phyloP scores from a whole-genome alignment of 108 stramenopile genomes.

The Nitzschia inconspicua region DNA sequence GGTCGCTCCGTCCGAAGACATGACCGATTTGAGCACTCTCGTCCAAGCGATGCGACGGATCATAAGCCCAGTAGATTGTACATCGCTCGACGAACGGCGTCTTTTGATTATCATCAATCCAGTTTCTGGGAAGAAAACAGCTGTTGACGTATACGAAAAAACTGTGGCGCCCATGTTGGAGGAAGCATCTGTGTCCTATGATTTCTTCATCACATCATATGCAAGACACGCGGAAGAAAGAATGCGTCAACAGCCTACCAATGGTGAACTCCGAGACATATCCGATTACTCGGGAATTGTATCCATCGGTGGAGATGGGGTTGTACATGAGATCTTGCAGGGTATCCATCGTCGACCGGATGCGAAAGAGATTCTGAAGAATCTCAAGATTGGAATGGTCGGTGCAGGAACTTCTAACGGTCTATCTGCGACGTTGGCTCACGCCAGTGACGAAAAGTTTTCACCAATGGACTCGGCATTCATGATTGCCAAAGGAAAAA shows the following conservation, averaged over 20 bases:
- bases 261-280: constrained; percentile 40
- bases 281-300: constrained; percentile 64
- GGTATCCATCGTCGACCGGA: constrained; percentile 57
- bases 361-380: constrained; percentile 29
- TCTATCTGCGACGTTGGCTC: constrained; percentile 60
- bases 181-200: constrained; percentile 62
- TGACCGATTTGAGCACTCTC: constrained; percentile 39
- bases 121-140: constrained; percentile 58
- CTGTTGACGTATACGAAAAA: constrained; percentile 31
- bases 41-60: constrained; percentile 48
- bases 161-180: constrained; percentile 70
- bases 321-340: constrained; percentile 76
- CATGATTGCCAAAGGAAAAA: constrained; percentile 66
- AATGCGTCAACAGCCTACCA: constrained; percentile 36
- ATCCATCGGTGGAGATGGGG: constrained; percentile 85
- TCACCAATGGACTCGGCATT: constrained; percentile 61
- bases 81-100: constrained; percentile 1
- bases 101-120: constrained; percentile 74
- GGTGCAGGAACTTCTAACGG: constrained; percentile 87
- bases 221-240: constrained; percentile 66
- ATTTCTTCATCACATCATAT: constrained; percentile 43
- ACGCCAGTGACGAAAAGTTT: constrained; percentile 43
- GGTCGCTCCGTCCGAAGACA: constrained; percentile 62
- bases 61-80: constrained; percentile 4
- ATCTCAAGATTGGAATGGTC: constrained; percentile 66